Evolutionary conservation across 2,329 filamentous ascomycete species (phyloP).

Genomic region (Dothistroma septosporum): DNA sequence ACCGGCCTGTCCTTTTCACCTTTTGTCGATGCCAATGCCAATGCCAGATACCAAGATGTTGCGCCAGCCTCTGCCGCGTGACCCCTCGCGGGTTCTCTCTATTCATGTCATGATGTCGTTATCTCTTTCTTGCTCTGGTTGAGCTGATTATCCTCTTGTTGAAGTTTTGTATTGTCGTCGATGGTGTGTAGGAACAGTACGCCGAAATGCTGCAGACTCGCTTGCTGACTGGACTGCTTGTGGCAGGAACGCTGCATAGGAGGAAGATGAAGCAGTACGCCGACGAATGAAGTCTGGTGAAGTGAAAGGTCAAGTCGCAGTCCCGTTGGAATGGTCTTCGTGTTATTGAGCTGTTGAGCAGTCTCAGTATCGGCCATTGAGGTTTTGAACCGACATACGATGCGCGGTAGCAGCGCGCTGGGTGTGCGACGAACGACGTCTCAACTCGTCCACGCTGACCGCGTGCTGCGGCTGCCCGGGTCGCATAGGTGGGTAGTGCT

Average conservation of each 20-base stretch:
- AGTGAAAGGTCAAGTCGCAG: not conserved
- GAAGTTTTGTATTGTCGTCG: not conserved
- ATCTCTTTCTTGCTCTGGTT: not conserved
- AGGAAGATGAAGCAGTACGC: constrained; percentile 2
- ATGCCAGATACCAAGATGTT: not conserved
- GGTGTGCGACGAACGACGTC: constrained; percentile 25
- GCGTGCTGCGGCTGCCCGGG: constrained; percentile 27
- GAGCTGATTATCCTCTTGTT: not conserved
- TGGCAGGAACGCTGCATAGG: constrained; percentile 1
- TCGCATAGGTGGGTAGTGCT: constrained; percentile 15
- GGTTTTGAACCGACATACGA: constrained; percentile 28
- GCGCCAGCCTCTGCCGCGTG: not conserved
- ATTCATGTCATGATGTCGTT: constrained; percentile 3
- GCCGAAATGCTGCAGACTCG: constrained; percentile 7
- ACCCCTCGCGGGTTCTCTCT: constrained; percentile 4
- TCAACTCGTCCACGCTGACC: constrained; percentile 24
- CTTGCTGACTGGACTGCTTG: not conserved
- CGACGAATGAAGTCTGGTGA: not conserved
- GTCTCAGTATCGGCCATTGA: constrained; percentile 25
- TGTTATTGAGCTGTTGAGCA: not conserved
- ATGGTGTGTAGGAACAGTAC: constrained; percentile 4
- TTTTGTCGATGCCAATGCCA: not conserved
- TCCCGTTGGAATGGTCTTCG: not conserved
- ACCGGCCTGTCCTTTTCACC: not conserved
- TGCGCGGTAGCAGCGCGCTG: constrained; percentile 23